Percentiles rank a stretch among this genome's conserved stretches.
Conservation (phyloP, 2,329 filamentous ascomycete genomes). For the Claviceps digitariae region DNA sequence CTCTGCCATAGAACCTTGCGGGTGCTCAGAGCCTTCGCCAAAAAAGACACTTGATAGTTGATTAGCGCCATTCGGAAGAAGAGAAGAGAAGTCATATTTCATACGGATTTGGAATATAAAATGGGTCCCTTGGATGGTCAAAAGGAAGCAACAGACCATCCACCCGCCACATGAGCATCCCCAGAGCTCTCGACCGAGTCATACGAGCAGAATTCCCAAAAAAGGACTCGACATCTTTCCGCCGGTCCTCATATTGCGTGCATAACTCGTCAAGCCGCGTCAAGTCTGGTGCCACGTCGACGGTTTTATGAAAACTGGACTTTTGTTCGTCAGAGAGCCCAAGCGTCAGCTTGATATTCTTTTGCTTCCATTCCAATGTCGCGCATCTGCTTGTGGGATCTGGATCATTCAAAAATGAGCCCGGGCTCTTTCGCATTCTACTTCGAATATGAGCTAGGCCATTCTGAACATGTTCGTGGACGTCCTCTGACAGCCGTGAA, state of each 20-base stretch:
- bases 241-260: not conserved
- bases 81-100: not conserved
- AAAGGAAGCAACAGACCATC: constrained; percentile 14
- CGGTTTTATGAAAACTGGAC: accelerated
- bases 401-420: not conserved
- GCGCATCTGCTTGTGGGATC: too few species aligned
- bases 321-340: not conserved
- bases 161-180: constrained; percentile 9
- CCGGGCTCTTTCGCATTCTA: not conserved
- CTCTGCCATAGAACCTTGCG: constrained; percentile 8
- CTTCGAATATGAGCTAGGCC: not conserved
- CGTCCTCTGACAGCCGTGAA: constrained; percentile 5
- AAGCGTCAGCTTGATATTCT: not conserved
- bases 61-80: not conserved
- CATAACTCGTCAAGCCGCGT: not conserved
- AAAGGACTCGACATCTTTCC: not conserved
- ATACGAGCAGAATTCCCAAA: constrained; percentile 5
- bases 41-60: constrained; percentile 1
- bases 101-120: constrained; percentile 11
- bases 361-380: not conserved
- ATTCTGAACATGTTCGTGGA: not conserved
- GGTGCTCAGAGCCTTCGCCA: not conserved
- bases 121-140: constrained; percentile 9
- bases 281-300: not conserved
- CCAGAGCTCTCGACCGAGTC: constrained; percentile 8